Conservation (phyloP, 1,139 yeast genomes). For the Zygosaccharomyces pseudobailii region DNA sequence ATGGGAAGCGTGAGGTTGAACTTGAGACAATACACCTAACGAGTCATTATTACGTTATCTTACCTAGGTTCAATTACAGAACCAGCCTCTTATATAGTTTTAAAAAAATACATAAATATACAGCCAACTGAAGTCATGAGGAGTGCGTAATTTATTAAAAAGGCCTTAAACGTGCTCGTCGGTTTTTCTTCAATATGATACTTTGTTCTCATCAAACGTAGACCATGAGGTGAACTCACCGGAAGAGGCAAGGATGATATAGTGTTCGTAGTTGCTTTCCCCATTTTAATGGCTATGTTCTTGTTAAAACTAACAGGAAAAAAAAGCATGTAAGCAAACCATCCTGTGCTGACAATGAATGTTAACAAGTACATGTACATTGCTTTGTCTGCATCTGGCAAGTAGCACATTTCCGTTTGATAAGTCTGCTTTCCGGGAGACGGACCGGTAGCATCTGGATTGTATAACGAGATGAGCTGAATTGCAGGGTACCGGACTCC, state of each 20-base stretch:
- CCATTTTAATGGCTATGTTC: constrained; percentile 14
- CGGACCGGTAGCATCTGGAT: constrained; percentile 36
- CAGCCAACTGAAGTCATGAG: constrained; percentile 10
- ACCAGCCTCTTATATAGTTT: constrained; percentile 3
- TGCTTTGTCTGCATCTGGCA: constrained; percentile 66
- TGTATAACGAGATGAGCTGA: constrained; percentile 68
- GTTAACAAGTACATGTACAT: constrained; percentile 38
- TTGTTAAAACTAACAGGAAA: constrained; percentile 22
- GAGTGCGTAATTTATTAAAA: constrained; percentile 8
- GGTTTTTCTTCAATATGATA: constrained; percentile 9
- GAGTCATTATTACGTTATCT: background rate
- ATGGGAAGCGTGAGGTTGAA: constrained; percentile 17
- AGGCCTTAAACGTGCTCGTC: constrained; percentile 2
- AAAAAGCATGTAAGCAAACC: constrained; percentile 18
- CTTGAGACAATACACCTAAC: constrained; percentile 10
- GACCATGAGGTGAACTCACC: constrained; percentile 9
- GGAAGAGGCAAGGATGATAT: constrained; percentile 17
- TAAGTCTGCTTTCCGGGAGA: constrained; percentile 17
- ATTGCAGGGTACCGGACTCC: constrained; percentile 83
- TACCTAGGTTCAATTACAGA: background rate
- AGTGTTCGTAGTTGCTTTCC: constrained; percentile 4
- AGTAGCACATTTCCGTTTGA: constrained; percentile 44
- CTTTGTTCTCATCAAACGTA: background rate
- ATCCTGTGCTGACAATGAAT: constrained; percentile 25
- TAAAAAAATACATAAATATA: constrained; percentile 14